These are phyloP conservation scores for Metschnikowia lachancei DNA, from an alignment of 805 yeast species.

Conservation along the genomic window DNA sequence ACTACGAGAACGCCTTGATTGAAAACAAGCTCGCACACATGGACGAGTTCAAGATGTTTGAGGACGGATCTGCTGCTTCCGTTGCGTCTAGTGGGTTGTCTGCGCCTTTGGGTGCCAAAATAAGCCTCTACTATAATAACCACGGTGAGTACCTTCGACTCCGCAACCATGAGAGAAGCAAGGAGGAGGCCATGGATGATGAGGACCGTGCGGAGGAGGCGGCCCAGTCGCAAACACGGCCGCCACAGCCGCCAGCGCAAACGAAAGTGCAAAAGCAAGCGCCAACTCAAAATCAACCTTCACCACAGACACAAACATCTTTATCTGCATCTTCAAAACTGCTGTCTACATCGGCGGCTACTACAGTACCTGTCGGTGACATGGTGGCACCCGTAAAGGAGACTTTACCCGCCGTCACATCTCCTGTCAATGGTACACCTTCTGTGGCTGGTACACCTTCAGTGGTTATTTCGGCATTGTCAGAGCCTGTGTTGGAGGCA, in stretches of 20 bases:
- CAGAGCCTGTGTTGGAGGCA: conserved; percentile 14
- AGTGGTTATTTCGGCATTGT: conserved; percentile 2
- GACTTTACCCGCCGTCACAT: neutral
- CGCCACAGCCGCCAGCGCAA: too few species aligned
- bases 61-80: conserved; percentile 21
- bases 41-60: conserved; percentile 30
- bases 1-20: conserved; percentile 39
- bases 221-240: neutral
- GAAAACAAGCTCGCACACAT: conserved; percentile 35
- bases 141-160: conserved; percentile 44
- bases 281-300: too few species aligned
- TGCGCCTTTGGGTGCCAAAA: conserved; percentile 13
- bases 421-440: too few species aligned
- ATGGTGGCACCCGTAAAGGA: neutral
- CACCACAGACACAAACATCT: too few species aligned
- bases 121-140: conserved; percentile 36
- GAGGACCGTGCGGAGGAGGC: conserved; percentile 40
- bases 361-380: neutral
- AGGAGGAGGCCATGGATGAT: conserved; percentile 46
- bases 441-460: too few species aligned
- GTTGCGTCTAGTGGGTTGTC: neutral
- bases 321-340: neutral
- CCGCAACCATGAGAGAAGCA: conserved; percentile 33
- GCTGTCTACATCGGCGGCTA: neutral
- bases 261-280: too few species aligned